Percentiles rank a stretch among this genome's conserved stretches.
phyloP scores from a whole-genome alignment of 352 stramenopile species.

The Globisporangium alternatum region DNA sequence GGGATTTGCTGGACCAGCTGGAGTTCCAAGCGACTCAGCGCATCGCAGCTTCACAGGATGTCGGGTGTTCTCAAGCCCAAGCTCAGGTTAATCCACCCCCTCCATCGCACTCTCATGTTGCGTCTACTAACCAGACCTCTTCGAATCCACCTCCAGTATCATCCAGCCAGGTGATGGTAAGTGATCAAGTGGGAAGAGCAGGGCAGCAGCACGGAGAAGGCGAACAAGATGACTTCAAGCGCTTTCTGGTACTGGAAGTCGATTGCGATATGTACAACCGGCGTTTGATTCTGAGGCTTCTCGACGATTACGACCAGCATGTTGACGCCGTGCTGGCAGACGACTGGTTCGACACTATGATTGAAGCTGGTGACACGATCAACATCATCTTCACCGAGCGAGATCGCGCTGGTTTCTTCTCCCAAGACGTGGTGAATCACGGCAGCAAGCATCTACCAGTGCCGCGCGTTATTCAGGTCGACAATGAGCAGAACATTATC shows the following conservation, averaged over 20 bases:
- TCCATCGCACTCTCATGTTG: slow-evolving; percentile 23
- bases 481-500: slow-evolving; percentile 60
- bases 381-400: slow-evolving; percentile 75
- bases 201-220: not conserved
- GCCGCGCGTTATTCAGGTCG: slow-evolving; percentile 27
- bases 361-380: slow-evolving; percentile 74
- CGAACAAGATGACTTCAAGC: slow-evolving; percentile 39
- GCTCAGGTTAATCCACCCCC: slow-evolving; percentile 26
- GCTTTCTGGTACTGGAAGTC: slow-evolving; percentile 65
- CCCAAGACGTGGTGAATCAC: slow-evolving; percentile 20
- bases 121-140: slow-evolving; percentile 11
- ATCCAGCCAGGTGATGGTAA: slow-evolving; percentile 7
- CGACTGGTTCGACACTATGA: slow-evolving; percentile 75
- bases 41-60: slow-evolving; percentile 19
- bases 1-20: slow-evolving; percentile 68
- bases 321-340: slow-evolving; percentile 55
- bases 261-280: slow-evolving; percentile 51
- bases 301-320: slow-evolving; percentile 65
- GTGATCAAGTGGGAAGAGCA: not conserved
- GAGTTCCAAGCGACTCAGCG: slow-evolving; percentile 57
- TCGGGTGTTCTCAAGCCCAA: slow-evolving; percentile 5
- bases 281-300: slow-evolving; percentile 47
- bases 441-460: not conserved
- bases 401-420: slow-evolving; percentile 43
- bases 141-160: slow-evolving; percentile 11